Evolutionary conservation across 495 filamentous ascomycete species (phyloP), one percentile per base, ranked within the genome.

Genomic region (Trichoderma parareesei): DNA sequence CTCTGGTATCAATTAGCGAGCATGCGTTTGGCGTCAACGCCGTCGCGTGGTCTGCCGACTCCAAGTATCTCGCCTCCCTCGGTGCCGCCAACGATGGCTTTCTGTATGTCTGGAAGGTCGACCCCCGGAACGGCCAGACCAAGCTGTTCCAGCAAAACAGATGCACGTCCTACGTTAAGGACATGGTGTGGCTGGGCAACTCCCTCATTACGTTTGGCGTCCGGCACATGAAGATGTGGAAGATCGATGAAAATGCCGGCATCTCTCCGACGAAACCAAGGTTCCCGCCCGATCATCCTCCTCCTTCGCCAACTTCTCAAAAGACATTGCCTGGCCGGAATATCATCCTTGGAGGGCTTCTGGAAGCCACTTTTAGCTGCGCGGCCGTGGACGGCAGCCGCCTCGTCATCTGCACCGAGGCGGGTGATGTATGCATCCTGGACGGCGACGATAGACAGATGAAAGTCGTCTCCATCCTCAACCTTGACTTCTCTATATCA

Each of bases 221-320:
- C 55, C 85, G 94, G 61, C 92, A 97, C 78, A 86, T 97, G 69
- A 98, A 98, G 74, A 84, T 95, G 40, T 98, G 94, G 94, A 83
- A 89, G 67, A 83, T 92, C 18, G 90, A 93, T 40, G 88, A 90
- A 10, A 71, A 69, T 67, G 67, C 74, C 66, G 75, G 72, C 49
- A 75, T 68, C 27, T 81, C 76, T 64, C 81, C 79, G 33, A 74
- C 74, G 38, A 85, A 84, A 64, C 74, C 74, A 61, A 80, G 78
- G 65, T 75, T 76, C 66, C 68, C 72, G 8, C 71, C 74, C 20
- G 83, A 86, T 48, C 69, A 68, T 38, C 67, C 71, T 65, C 65
- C 69, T 61, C 53, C 68, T 33, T 61, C 77, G 66, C 69, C 75
- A 69, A 71, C 71, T 61, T 64, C 73, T 8, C 78, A 77, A 53